Evolutionary conservation across 2,329 filamentous ascomycete species (phyloP), one percentile per base, ranked within the genome.

Genomic region (Kalaharituber pfeilii): DNA sequence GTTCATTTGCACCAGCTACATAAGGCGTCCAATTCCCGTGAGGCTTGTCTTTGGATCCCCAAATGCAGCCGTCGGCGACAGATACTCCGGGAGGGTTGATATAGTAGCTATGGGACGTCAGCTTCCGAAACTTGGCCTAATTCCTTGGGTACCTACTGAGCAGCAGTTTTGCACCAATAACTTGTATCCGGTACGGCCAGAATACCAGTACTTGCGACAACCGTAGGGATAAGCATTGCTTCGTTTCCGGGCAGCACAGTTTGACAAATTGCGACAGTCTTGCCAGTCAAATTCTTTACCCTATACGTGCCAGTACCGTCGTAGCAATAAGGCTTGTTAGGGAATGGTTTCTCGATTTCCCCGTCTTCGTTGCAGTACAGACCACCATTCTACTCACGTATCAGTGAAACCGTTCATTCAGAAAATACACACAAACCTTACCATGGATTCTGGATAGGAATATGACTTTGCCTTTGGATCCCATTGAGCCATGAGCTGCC

Each of bases 191-290:
- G 84, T 30, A 88, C 82, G 50, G 84, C 82, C 53, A 89, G 71
- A 27, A 73, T 75, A n/a, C 72, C 71, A 24, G 64, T 65, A 29
- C 52, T 51, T 8, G 66, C 67, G 49, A 87, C 79, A 58, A 79
- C 68, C n/a, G 82, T 88, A 15, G 83, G 82, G 63, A 87, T 87
- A 61, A 87, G 72, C 83, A 88, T 88, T 57, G 81, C 81, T 70
- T 88, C 84, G 63, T 86, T 82, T 50, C 84, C 84, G 18, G 84
- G 84, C 57, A 87, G 69, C 13, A 86, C 81, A 3, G 84, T 88
- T 69, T 88, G 84, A 68, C 84, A 88, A 69, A 84, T 85, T 2
- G 84, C 78, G 53, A 86, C 75, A 13, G 73, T 65, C 30, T 71
- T 69, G 45, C 76, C 74, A 58, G 75, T 77, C 28, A 47, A 39